Evolutionary conservation across 176 grass and related monocot genomes (phyloP), one percentile per base, ranked within the genome.

Genomic region (Musa itinerans): DNA sequence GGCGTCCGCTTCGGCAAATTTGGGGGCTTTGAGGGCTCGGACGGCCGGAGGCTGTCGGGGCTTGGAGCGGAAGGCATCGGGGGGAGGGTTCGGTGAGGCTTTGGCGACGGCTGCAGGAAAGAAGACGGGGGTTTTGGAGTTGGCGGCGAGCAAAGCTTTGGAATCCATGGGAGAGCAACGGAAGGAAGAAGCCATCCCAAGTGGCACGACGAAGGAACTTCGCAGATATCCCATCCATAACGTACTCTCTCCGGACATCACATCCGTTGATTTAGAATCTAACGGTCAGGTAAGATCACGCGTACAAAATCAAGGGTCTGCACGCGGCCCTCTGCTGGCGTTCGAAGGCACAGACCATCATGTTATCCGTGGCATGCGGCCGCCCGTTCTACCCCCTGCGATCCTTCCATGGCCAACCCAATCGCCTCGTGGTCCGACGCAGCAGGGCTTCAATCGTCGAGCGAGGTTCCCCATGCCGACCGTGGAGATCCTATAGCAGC

Each of bases 1-100:
- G 69, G 81, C 65, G 34, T 63, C 54, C 26, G 26, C 9, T 22
- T 80, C 68, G 12, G 48, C 11, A 54, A 80, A 80, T 63, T 73
- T 80, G 78, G 43, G 78, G 20, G 9, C 7, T 16, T 12, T 4
- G 68, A 19, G 11, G 29, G 67, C 29, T 21, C 19, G 54, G 7
- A 53, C 69, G 50, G n/a, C 48, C 19, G 24, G 53, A 14, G 52
- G 10, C 29, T 22, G 22, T 12, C 22, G 71, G 22, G 52, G 71
- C 29, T 69, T 50, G 71, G 23, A 26, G 2, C 20, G 51, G 20
- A 24, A 8, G 9, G 10, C 23, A n/a, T 1, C 11, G 22, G 52
- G 4, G 4, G 52, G 71, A 56, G 2, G 52, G 16, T 26, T 13
- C 8, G 22, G 53, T 5, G 52, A 73, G 2, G n/a, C 8, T 14